Evolutionary conservation across 179 eudicot genomes (phyloP).

Genomic region (Heliamphora pulchella): DNA sequence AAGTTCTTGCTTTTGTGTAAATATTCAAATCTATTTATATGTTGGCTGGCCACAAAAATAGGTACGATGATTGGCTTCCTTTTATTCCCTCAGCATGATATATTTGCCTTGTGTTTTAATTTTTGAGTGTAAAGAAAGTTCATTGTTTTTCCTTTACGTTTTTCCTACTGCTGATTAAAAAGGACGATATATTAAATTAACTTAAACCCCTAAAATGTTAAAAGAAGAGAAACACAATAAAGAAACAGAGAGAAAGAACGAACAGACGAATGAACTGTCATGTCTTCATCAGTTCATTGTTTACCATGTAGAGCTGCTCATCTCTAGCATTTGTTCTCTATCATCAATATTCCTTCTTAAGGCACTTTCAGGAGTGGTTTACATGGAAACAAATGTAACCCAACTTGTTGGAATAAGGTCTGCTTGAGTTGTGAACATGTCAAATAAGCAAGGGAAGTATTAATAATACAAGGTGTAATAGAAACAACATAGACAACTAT

Average conservation of each 20-base stretch:
- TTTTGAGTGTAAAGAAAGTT: neutral
- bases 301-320: neutral
- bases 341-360: too few relatives aligned
- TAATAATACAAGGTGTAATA: neutral
- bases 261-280: neutral
- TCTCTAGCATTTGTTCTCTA: neutral
- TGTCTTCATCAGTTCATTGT: neutral
- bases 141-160: neutral
- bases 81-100: neutral
- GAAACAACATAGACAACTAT: neutral
- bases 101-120: neutral
- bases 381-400: neutral
- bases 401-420: neutral
- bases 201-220: neutral
- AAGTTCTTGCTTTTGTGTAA: neutral
- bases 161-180: neutral
- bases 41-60: too few relatives aligned
- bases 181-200: neutral
- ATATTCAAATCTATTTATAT: neutral
- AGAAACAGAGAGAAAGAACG: neutral
- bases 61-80: neutral
- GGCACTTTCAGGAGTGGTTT: neutral
- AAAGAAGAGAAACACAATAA: neutral
- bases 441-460: neutral
- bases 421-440: slow-evolving; percentile 1